Base-by-base conservation (phyloP, 2,329 filamentous ascomycete genomes). In the Talaromyces rugulosus region DNA sequence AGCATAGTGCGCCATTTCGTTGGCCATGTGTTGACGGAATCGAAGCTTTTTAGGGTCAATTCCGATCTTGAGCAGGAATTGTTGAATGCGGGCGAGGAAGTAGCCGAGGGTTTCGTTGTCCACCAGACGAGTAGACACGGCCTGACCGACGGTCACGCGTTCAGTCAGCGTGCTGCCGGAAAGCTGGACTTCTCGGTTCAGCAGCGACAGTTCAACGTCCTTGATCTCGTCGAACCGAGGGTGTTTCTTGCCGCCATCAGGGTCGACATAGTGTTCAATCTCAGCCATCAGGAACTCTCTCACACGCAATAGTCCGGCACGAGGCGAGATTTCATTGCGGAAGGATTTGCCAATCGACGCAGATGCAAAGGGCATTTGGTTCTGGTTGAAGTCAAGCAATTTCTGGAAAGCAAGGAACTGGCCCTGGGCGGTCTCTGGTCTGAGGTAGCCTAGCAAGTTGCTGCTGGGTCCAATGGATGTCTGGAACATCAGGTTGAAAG, bases 401-500 rank as follows among this genome's bases (percentile, higher is more conserved):
- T 97, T 97, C 70, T 89, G 87, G 77, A 99, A 99, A 80, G 96
- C 97, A 67, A 98, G 82, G 80, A 99, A 99, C 80, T 99, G 95
- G 66, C 95, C 95, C 83, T 99, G 95, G 4, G 95, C 95, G 33
- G 95, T 99, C 80, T 99, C 95, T 51, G 95, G 95, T 60, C 93
- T 87, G 62, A 97, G 83, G 76, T 92, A 97, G 60, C 91, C 93
- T 55, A 90, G 86, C 65, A 90, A 83, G 73, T 96, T 93, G 77
- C 90, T 90, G 80, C 91, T 96, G 61, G 94, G 93, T 65, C 95
- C 95, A 74, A 99, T 98, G 40, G 90, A 84, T 50, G 94, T 97
- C 78, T 94, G 89, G 83, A 98, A 99, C 95, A 99, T 99, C 72
- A 99, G 87, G 81, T 99, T 99, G 86, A 98, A 97, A 50, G 92